phyloP scores from a whole-genome alignment of 1,284 basidiomycete species.

The Meripilus lineatus region DNA sequence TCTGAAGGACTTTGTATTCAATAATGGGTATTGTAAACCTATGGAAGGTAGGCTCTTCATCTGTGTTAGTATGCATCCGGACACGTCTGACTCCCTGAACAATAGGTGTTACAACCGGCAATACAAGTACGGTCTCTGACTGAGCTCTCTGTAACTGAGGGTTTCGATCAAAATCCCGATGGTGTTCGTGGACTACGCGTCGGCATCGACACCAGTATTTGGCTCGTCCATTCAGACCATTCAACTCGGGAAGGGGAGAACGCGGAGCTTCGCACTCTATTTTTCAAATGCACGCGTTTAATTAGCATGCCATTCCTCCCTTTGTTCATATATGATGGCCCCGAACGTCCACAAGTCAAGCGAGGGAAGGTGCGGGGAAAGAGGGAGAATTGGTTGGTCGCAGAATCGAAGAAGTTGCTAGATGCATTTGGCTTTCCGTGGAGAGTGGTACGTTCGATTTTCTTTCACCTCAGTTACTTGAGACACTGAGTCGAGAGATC shows the following conservation, averaged over 20 bases:
- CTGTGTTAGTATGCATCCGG: too few relatives aligned
- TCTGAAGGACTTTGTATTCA: too few relatives aligned
- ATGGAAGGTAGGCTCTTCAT: too few relatives aligned
- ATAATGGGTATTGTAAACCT: too few relatives aligned
- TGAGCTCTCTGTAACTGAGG: conserved; percentile 63
- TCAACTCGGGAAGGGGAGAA: conserved; percentile 77
- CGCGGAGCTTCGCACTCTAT: conserved; percentile 69
- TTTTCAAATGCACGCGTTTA: conserved; percentile 72
- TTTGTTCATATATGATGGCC: conserved; percentile 94
- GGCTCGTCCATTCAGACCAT: conserved; percentile 76
- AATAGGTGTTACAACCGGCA: too few relatives aligned
- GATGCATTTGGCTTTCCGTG: conserved; percentile 88
- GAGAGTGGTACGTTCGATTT: conserved; percentile 54
- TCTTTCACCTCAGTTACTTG: neutral
- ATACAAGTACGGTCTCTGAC: conserved; percentile 67
- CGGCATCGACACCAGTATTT: conserved; percentile 78
- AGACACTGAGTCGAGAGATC: neutral
- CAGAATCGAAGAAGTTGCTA: conserved; percentile 76
- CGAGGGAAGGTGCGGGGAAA: conserved; percentile 68
- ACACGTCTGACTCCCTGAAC: too few relatives aligned
- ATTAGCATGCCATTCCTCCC: conserved; percentile 78
- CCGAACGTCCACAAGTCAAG: conserved; percentile 78
- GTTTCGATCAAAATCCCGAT: conserved; percentile 58
- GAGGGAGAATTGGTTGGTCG: conserved; percentile 57
- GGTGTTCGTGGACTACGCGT: conserved; percentile 62